Evolutionary conservation across 441 rosid genomes (phyloP), one percentile per base, ranked within the genome.

Genomic region (Eutrema salsugineum): DNA sequence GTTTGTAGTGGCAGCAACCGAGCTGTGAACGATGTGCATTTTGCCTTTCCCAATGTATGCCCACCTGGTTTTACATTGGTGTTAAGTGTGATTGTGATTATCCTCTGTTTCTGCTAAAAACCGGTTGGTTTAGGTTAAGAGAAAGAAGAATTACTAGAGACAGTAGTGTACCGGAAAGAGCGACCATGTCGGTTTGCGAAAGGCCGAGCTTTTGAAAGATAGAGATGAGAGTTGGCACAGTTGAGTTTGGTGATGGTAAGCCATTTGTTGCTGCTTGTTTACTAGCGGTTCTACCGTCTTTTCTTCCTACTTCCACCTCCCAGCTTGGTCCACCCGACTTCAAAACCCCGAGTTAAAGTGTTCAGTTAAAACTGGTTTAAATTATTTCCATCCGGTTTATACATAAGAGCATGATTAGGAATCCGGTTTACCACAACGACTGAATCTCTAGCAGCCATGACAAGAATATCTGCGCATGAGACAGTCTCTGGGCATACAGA

Each of bases 301-400:
- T 85, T 72, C 97, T 86, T 1, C 97, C 98, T 83, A 86, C 80
- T 50, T 77, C 82, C 36, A 91, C 95, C 48, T 88, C 95, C 97
- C 97, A 91, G 17, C 80, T 72, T 47, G 97, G 97, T 39, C 97
- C 97, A 10, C 97, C 97, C 5, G 97, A 86, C 95, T 90, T 83
- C 72, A 68, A 10, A 32, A 63, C 6, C 63, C 61, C 24, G 42
- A 4, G 39, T 63, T 10, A 6, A 55, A 24, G 2, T n/a, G 27
- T 60, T 19, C 4, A 38, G 27, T 15, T 17, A 40, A 49, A 54
- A 53, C 58, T 27, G 16, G 59, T 60, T 6, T 16, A 30, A 16
- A 15, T 11, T 38, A 16, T 33, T 8, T 49, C 30, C 20, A 43
- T 64, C 14, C 11, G 6, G 51, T 39, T 71, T 5, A 49, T 53